A percentile compares a stretch with the other conserved stretches of the same genome.
Conservation (phyloP, 306 rosid genomes). For the Quercus agrifolia region DNA sequence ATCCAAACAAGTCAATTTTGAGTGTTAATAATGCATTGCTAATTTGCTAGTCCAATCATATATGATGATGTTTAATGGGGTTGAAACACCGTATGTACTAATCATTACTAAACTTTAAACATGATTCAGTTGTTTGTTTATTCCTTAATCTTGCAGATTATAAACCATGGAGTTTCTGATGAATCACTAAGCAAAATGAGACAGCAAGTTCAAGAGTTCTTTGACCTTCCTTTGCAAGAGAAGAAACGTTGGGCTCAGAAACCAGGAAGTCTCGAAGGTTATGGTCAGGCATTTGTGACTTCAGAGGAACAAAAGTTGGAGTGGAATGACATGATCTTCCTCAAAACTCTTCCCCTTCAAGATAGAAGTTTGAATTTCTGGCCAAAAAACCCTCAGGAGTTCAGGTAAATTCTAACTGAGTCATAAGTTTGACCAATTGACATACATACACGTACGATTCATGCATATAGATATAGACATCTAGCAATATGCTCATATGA, state of each 20-base stretch:
- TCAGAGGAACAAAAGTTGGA: conserved; percentile 41
- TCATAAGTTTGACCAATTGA: background rate
- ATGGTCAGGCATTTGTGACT: conserved; percentile 54
- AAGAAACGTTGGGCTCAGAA: conserved; percentile 38
- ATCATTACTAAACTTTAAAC: background rate
- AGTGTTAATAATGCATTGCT: too few species aligned
- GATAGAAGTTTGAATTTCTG: conserved; percentile 39
- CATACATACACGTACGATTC: background rate
- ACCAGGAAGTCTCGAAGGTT: conserved; percentile 47
- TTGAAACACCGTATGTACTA: too few species aligned
- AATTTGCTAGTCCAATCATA: too few species aligned
- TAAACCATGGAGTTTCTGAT: conserved; percentile 37
- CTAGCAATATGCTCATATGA: too few species aligned
- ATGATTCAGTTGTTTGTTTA: background rate
- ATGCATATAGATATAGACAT: too few species aligned
- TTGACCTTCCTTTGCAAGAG: conserved; percentile 37
- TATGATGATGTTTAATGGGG: too few species aligned
- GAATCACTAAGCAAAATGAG: conserved; percentile 22
- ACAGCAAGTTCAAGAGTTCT: conserved; percentile 38
- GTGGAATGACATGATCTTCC: conserved; percentile 60
- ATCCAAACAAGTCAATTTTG: too few species aligned
- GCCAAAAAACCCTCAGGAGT: conserved; percentile 46
- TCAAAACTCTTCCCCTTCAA: conserved; percentile 34
- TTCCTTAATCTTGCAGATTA: conserved; percentile 20
- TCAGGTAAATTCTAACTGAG: conserved; percentile 27